Evolutionary conservation across 108 stramenopile species (phyloP).

Genomic region (Parietichytrium sp.): DNA sequence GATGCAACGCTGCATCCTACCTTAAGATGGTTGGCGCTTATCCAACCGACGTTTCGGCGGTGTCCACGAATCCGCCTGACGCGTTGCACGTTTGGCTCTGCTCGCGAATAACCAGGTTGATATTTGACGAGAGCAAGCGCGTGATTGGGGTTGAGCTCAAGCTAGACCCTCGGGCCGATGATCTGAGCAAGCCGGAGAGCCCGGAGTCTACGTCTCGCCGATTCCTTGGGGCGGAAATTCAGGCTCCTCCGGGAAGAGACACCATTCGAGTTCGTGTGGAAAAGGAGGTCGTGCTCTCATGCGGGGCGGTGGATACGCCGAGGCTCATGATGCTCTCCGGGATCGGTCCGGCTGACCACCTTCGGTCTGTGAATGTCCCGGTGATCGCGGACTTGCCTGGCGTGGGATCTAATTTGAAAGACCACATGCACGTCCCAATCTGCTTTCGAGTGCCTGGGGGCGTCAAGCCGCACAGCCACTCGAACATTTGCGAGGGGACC

Average conservation of each 20-base stretch:
- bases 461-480: neutral
- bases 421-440: slow-evolving; percentile 28
- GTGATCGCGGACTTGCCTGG: slow-evolving; percentile 44
- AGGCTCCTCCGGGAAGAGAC: slow-evolving; percentile 39
- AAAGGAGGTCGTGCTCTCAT: slow-evolving; percentile 46
- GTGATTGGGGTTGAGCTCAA: slow-evolving; percentile 49
- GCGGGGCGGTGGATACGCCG: slow-evolving; percentile 47
- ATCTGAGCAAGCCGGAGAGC: slow-evolving; percentile 36
- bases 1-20: slow-evolving; percentile 7
- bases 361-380: slow-evolving; percentile 43
- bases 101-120: slow-evolving; percentile 41
- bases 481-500: slow-evolving; percentile 45
- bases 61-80: neutral
- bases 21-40: slow-evolving; percentile 28
- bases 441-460: neutral
- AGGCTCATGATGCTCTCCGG: slow-evolving; percentile 51
- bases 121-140: slow-evolving; percentile 26
- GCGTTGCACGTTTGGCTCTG: slow-evolving; percentile 26
- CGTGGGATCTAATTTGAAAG: slow-evolving; percentile 16
- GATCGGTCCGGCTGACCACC: slow-evolving; percentile 45
- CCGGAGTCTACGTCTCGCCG: neutral
- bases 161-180: slow-evolving; percentile 43
- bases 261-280: neutral
- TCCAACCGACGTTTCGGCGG: neutral
- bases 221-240: slow-evolving; percentile 30